Evolutionary conservation across 2,329 filamentous ascomycete species (phyloP).

Genomic region (Epichloe amarillans): DNA sequence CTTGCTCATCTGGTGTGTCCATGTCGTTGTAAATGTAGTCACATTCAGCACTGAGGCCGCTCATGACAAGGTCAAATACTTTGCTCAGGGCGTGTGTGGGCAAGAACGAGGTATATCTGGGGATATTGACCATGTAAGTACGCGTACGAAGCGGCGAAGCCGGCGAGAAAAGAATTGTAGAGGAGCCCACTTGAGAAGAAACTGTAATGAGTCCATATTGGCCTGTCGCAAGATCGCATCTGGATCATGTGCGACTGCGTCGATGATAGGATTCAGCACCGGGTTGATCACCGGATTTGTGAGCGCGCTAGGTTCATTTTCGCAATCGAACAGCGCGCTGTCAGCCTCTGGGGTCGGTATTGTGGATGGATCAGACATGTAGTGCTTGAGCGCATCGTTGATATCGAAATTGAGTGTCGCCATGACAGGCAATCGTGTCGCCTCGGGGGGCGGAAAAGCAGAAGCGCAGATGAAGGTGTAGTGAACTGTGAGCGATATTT

Average conservation of each 20-base stretch:
- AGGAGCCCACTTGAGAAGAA: conserved; percentile 77
- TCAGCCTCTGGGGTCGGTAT: conserved; percentile 82
- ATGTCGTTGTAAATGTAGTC: conserved; percentile 76
- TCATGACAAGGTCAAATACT: conserved; percentile 81
- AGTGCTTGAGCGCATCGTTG: conserved; percentile 90
- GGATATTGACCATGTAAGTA: conserved; percentile 28
- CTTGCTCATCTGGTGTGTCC: conserved; percentile 77
- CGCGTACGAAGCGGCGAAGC: background rate
- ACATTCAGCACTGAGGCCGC: conserved; percentile 71
- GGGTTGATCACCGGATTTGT: conserved; percentile 68
- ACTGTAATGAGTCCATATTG: conserved; percentile 86
- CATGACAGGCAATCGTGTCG: conserved; percentile 32
- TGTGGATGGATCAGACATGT: conserved; percentile 80
- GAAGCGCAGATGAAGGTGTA: background rate
- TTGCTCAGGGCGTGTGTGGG: conserved; percentile 79
- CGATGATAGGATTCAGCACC: conserved; percentile 81
- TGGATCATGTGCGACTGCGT: conserved; percentile 81
- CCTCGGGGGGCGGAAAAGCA: conserved; percentile 9
- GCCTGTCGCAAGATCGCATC: conserved; percentile 70
- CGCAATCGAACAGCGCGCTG: conserved; percentile 72
- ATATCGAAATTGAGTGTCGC: conserved; percentile 82
- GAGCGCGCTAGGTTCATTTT: conserved; percentile 77
- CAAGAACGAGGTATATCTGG: conserved; percentile 69
- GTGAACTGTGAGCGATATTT: background rate
- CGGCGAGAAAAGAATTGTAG: background rate